A percentile compares a stretch with the other conserved stretches of the same genome.
Conservation (phyloP, 192 early-diverging fungal genomes). For the Physocladia obscura region DNA sequence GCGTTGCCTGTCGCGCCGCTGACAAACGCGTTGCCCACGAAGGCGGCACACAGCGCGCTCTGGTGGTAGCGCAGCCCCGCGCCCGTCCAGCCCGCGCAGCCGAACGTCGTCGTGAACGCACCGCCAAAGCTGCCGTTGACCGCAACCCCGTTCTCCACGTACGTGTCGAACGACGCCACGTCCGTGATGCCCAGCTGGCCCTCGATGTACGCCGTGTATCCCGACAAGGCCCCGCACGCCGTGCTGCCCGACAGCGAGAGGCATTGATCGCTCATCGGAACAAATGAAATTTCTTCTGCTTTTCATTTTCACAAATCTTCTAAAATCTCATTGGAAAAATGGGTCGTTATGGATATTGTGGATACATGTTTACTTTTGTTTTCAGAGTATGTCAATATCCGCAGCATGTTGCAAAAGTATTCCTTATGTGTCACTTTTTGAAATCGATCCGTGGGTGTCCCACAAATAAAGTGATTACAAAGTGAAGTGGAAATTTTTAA, state of each 20-base stretch:
- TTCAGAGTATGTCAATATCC: too few relatives aligned
- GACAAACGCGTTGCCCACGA: not conserved
- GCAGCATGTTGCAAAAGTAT: too few relatives aligned
- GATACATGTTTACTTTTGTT: too few relatives aligned
- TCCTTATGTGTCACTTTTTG: too few relatives aligned
- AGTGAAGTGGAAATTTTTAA: too few relatives aligned
- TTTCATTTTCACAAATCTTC: too few relatives aligned
- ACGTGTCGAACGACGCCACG: not conserved
- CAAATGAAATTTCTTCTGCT: too few relatives aligned
- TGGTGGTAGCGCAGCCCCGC: slow-evolving; percentile 15
- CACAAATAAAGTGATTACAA: too few relatives aligned
- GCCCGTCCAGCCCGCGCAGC: not conserved
- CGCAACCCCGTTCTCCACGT: not conserved
- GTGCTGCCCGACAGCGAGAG: slow-evolving; percentile 1
- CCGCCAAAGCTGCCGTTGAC: not conserved
- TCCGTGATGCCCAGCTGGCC: not conserved
- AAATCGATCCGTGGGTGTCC: too few relatives aligned
- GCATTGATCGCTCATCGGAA: not conserved
- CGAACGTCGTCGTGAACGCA: not conserved
- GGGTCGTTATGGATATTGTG: too few relatives aligned
- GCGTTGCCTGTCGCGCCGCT: not conserved
- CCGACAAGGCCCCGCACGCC: slow-evolving; percentile 5
- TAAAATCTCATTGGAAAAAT: not conserved
- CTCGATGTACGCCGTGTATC: slow-evolving; percentile 10
- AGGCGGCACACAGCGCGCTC: slow-evolving; percentile 9